Base-by-base conservation (phyloP, 2,329 filamentous ascomycete species). In the Colletotrichum kahawae region DNA sequence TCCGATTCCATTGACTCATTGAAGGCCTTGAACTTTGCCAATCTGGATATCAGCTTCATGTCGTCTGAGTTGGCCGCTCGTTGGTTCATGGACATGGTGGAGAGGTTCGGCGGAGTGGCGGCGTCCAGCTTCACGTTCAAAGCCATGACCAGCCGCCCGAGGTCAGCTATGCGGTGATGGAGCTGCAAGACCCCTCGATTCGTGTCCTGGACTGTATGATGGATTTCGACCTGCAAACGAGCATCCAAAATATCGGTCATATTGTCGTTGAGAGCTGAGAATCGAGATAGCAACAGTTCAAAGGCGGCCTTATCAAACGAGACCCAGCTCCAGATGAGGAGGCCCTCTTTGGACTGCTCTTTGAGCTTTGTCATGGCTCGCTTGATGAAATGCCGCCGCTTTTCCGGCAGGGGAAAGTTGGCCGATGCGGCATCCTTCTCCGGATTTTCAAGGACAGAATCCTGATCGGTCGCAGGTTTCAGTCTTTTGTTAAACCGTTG, bases 11-110 rank as follows among this genome's bases (percentile, higher is more conserved):
- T 85, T 3, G 85, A 85, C 77, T 87, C 84, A 57, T 88, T 89
- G 77, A 89, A 89, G 3, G 87, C 87, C 76, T 89, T 89, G 82
- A 89, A 89, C 76, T 87, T 88, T 78, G 87, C 87, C 9, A 89
- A 78, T 71, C 85, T 84, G 3, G 85, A 82, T 4, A 89, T 78
- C 33, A 87, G 83, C 63, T 82, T 81, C 8, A 88, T 79, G 1
- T 83, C 84, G 27, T 85, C 82, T 16, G 83, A 83, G 54, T 87
- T 85, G 59, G 83, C 83, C 21, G 83, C 82, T 54, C 82, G 81
- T 71, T 85, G 83, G 1, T 79, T 70, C 27, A 80, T 81, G 2
- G 84, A 83, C 78, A 84, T 81, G 16, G 80, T 80, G 7, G 82
- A 82, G 12, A 79, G 64, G 9, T 79, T 77, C 24, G 72, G 65